Evolutionary conservation across 139 green algal species (phyloP), one percentile per base, ranked within the genome.

Genomic region (Chlamydomonas incerta): DNA sequence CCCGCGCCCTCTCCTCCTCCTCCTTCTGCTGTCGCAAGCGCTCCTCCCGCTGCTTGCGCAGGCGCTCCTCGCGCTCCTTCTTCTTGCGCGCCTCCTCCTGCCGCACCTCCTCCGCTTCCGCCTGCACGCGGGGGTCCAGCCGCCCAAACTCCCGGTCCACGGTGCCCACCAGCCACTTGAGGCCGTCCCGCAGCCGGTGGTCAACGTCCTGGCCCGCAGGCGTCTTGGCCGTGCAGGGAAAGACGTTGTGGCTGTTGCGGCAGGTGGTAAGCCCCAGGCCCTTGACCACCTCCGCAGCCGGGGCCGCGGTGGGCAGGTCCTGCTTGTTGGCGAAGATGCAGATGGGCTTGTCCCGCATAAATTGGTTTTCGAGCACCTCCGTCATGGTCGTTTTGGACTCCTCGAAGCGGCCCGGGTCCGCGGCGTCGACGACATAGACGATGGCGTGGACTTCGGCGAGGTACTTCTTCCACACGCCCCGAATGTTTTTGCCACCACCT

Each of bases 271-370:
- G 76, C 28, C 87, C 87, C 3, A 93, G 85, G 58, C 74, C 70
- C 26, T 69, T 57, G 24, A 85, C 83, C 28, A 92, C 79, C 55
- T 92, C 87, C 20, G 87, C 82, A 34, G 81, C 41, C 34, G 67
- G 52, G 68, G 87, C 57, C 35, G 81, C 87, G 33, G 69, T 83
- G 9, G 76, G 71, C 0, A 93, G 72, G 89, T 93, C 91, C 85
- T 94, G 91, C 87, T 95, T 95, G 86, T 95, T 95, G 31, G 92
- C 90, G 66, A 91, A 90, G 50, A 94, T 67, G 13, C 92, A 72
- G 34, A 94, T 81, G 24, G 91, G 88, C 80, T 94, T 94, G 63
- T 80, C 82, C 26, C 29, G 65, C 52, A 92, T 82, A 72, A 88
- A 80, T 33, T 82, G 41, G 65, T 88, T 71, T 0, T 72, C 58